phyloP scores from a whole-genome alignment of 2,329 filamentous ascomycete species.

The Polytolypa hystricis region DNA sequence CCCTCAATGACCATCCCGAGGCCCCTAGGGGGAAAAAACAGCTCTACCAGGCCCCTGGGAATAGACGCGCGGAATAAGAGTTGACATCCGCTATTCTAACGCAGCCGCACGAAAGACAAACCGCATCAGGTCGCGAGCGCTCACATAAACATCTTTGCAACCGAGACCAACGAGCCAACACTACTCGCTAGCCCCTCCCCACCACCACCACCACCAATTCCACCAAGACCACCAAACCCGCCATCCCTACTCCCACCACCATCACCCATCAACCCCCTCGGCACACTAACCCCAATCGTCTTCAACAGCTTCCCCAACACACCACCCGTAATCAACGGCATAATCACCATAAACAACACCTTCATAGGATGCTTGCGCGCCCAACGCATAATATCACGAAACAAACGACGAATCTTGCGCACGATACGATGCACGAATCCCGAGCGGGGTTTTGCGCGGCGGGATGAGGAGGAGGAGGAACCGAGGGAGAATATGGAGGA shows the following conservation, averaged over 20 bases:
- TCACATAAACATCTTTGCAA: conserved; percentile 44
- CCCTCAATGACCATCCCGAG: too few species aligned
- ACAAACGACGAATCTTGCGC: conserved; percentile 63
- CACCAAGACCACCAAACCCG: conserved; percentile 15
- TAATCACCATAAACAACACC: conserved; percentile 74
- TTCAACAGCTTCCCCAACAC: conserved; percentile 66
- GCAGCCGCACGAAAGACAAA: too few species aligned
- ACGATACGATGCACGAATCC: conserved; percentile 66
- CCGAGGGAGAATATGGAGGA: conserved; percentile 34
- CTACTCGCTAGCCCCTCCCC: conserved; percentile 32
- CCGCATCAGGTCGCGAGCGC: too few species aligned
- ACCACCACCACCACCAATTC: conserved; percentile 20
- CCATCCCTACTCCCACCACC: conserved; percentile 21
- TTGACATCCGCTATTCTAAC: too few species aligned
- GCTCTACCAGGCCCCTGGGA: too few species aligned
- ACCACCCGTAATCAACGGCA: conserved; percentile 78
- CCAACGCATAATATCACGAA: conserved; percentile 72
- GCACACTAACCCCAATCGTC: conserved; percentile 68
- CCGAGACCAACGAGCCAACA: conserved; percentile 38
- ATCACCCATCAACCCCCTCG: conserved; percentile 42
- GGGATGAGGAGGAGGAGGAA: conserved; percentile 58
- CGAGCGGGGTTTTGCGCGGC: conserved; percentile 63
- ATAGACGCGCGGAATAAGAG: too few species aligned
- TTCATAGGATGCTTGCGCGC: conserved; percentile 75
- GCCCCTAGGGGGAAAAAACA: too few species aligned